Base-by-base conservation (phyloP, 2,329 filamentous ascomycete species). In the Coniochaeta sp. region DNA sequence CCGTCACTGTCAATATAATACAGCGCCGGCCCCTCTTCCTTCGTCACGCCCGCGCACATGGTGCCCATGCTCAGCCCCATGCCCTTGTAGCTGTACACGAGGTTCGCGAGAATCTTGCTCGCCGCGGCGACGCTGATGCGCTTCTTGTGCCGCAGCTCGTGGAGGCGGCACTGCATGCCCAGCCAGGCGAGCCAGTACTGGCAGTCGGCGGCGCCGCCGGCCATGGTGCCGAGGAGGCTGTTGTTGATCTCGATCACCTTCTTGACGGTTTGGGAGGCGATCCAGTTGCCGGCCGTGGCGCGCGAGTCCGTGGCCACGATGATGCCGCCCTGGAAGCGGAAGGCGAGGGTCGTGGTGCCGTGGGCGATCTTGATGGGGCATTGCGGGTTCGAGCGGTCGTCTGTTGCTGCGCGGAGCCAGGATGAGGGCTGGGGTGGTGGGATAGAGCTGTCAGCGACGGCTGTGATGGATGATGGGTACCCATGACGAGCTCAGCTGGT, bases 101-200 rank as follows among this genome's bases (percentile, higher is more conserved):
- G 78, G 77, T 99, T 99, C 67, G 94, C 90, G 61, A 99, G 88
- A 70, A 99, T 96, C 82, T 99, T 99, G 67, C 88, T 95, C 51
- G 94, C 94, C 46, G 94, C 94, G 45, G 94, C 92, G 58, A 99
- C 94, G 55, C 90, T 94, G 77, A 99, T 99, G 68, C 94, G 90
- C 71, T 91, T 90, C 81, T 99, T 99, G 81, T 99, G 92, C 60
- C 94, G 90, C 65, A 99, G 91, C 78, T 99, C 94, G 78, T 99
- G 92, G 59, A 99, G 88, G 54, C 94, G 91, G 77, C 94, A 99
- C 79, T 99, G 91, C 87, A 97, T 96, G 65, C 92, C 94, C 59
- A 99, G 82, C 79, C 95, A 99, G 66, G 91, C 91, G 58, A 99
- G 87, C 94, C 94, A 99, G 82, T 96, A 97, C 83, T 97, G 94